Percentiles rank a stretch among this genome's conserved stretches.
Conservation (phyloP, 305 asterid genomes). For the Euphrasia arctica region DNA sequence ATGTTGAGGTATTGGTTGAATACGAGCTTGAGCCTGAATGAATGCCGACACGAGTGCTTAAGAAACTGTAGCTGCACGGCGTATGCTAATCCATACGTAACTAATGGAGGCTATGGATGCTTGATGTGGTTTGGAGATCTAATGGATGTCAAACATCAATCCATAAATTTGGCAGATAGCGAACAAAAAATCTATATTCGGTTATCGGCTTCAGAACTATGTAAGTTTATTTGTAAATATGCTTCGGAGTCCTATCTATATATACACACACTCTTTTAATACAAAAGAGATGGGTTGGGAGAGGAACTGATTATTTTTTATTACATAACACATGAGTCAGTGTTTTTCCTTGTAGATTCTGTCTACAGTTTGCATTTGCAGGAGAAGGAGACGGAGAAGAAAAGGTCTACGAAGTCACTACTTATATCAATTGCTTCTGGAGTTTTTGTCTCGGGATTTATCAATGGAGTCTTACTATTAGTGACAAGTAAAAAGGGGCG, state of each 20-base stretch:
- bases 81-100: constrained; percentile 31
- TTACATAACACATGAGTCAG: background rate
- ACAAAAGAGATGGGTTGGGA: too few relatives aligned
- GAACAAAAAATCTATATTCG: constrained; percentile 28
- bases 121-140: constrained; percentile 47
- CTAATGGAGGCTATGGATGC: constrained; percentile 34
- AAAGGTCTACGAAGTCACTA: constrained; percentile 5
- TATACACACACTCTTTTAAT: too few relatives aligned
- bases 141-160: constrained; percentile 28
- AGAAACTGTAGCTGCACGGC: constrained; percentile 41
- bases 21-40: constrained; percentile 27
- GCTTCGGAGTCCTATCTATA: background rate
- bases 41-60: constrained; percentile 35
- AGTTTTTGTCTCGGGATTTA: constrained; percentile 19
- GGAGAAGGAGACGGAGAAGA: constrained; percentile 14
- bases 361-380: background rate
- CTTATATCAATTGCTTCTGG: constrained; percentile 22
- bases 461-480: constrained; percentile 14
- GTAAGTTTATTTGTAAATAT: constrained; percentile 8
- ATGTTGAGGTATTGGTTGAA: constrained; percentile 22
- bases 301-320: too few relatives aligned
- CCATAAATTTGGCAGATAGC: constrained; percentile 1
- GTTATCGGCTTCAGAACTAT: constrained; percentile 28
- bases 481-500: constrained; percentile 12
- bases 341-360: constrained; percentile 12